These are phyloP conservation scores for Citrus medica DNA, from an alignment of 345 rosid species.

Conservation along the genomic window DNA sequence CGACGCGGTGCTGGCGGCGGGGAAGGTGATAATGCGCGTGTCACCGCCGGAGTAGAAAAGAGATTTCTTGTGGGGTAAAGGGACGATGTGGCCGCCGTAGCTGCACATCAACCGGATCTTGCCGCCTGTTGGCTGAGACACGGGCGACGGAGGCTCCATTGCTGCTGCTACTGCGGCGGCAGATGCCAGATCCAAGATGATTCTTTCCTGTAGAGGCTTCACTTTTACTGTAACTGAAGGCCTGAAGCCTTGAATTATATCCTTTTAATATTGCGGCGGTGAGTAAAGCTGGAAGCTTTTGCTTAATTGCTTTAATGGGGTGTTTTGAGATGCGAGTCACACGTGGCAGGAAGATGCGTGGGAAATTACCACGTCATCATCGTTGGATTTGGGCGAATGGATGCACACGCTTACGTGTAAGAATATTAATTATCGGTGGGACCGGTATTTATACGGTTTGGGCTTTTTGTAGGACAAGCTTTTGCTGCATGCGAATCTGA, in stretches of 20 bases:
- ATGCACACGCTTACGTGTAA: background rate
- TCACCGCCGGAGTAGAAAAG: slow-evolving; percentile 48
- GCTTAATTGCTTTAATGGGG: background rate
- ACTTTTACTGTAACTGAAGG: no score
- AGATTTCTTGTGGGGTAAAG: slow-evolving; percentile 48
- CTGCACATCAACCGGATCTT: slow-evolving; percentile 84
- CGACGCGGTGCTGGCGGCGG: slow-evolving; percentile 20
- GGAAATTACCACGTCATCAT: background rate
- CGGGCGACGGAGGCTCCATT: background rate
- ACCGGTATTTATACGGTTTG: background rate
- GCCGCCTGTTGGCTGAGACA: background rate
- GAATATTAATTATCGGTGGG: background rate
- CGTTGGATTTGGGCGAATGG: background rate
- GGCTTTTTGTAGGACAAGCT: background rate
- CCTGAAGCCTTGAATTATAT: no score
- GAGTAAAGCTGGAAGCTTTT: no score
- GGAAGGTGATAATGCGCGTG: slow-evolving; percentile 46
- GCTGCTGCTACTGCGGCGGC: background rate
- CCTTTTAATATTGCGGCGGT: no score
- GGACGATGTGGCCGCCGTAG: slow-evolving; percentile 64
- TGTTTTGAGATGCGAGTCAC: background rate
- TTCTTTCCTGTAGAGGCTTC: no score
- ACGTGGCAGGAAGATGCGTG: background rate
- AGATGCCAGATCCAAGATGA: no score
- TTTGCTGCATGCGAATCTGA: background rate